These are phyloP conservation scores for Hibiscus trionum DNA, from an alignment of 345 rosid species.

Conservation along the genomic window DNA sequence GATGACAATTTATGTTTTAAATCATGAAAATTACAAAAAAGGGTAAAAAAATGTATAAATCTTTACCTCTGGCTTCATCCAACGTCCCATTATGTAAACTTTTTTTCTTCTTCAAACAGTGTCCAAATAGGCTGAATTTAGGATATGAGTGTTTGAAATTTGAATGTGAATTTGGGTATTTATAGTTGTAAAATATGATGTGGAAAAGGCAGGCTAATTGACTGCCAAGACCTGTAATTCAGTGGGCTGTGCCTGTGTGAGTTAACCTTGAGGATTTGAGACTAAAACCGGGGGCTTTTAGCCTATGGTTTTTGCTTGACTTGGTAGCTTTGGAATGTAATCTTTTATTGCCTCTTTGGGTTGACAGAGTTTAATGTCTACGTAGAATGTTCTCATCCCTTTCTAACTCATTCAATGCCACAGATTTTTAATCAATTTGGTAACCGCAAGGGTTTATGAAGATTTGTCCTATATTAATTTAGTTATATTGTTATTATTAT, in stretches of 20 bases:
- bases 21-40: not conserved
- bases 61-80: conserved; percentile 67
- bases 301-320: conserved; percentile 31
- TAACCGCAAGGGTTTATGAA: too few species aligned
- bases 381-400: too few species aligned
- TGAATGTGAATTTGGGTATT: not conserved
- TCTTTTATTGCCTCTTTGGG: too few species aligned
- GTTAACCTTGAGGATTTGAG: not conserved
- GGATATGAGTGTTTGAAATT: not conserved
- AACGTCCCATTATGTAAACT: conserved; percentile 42
- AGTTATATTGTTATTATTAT: too few species aligned
- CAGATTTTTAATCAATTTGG: too few species aligned
- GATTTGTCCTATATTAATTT: too few species aligned
- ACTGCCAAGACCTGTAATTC: not conserved
- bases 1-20: too few species aligned
- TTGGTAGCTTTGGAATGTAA: not conserved
- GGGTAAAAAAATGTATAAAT: not conserved
- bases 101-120: not conserved
- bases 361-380: too few species aligned
- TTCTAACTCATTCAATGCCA: too few species aligned
- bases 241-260: conserved; percentile 22
- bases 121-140: too few species aligned
- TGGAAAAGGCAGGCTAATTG: not conserved
- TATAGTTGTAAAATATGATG: not conserved
- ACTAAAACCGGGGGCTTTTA: conserved; percentile 23